These are phyloP conservation scores for Vigna radiata DNA, from an alignment of 306 rosid genomes.

Conservation along the genomic window DNA sequence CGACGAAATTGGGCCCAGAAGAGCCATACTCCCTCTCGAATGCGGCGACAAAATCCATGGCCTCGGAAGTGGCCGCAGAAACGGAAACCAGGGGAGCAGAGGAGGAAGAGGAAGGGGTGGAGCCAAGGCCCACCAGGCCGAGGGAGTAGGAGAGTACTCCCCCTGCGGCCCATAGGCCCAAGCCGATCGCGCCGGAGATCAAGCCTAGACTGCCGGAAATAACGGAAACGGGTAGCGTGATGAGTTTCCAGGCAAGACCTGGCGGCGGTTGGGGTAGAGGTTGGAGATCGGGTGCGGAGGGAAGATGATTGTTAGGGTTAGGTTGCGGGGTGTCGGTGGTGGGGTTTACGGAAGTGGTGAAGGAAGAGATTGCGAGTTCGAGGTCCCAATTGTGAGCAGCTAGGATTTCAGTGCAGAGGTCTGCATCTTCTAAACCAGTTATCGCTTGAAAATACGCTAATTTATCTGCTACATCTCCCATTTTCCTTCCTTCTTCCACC, in stretches of 20 bases:
- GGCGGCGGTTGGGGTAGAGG: slow-evolving; percentile 46
- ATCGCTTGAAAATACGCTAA: slow-evolving; percentile 86
- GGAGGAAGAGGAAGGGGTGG: slow-evolving; percentile 6
- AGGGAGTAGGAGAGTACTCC: slow-evolving; percentile 89
- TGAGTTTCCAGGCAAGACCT: slow-evolving; percentile 81
- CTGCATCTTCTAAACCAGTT: slow-evolving; percentile 89
- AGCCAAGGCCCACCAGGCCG: slow-evolving; percentile 79
- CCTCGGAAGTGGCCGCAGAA: slow-evolving; percentile 74
- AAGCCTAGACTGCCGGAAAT: slow-evolving; percentile 86
- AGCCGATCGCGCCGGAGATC: slow-evolving; percentile 81
- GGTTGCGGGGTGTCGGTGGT: background rate
- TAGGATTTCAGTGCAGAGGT: slow-evolving; percentile 85
- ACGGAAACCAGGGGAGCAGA: slow-evolving; percentile 65
- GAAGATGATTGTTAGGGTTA: background rate
- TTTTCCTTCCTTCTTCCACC: slow-evolving; percentile 18
- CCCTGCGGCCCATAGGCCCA: slow-evolving; percentile 95
- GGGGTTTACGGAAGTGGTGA: slow-evolving; percentile 43
- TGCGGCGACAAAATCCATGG: slow-evolving; percentile 64
- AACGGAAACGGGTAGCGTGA: slow-evolving; percentile 79
- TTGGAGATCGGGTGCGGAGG: slow-evolving; percentile 17
- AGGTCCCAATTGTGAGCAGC: slow-evolving; percentile 96
- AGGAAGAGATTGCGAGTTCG: slow-evolving; percentile 88
- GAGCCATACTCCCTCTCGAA: slow-evolving; percentile 82
- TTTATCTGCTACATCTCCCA: slow-evolving; percentile 82
- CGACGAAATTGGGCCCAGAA: slow-evolving; percentile 67